Base-by-base conservation (phyloP, 73 alveolate species). In the Stentor roeselii region DNA sequence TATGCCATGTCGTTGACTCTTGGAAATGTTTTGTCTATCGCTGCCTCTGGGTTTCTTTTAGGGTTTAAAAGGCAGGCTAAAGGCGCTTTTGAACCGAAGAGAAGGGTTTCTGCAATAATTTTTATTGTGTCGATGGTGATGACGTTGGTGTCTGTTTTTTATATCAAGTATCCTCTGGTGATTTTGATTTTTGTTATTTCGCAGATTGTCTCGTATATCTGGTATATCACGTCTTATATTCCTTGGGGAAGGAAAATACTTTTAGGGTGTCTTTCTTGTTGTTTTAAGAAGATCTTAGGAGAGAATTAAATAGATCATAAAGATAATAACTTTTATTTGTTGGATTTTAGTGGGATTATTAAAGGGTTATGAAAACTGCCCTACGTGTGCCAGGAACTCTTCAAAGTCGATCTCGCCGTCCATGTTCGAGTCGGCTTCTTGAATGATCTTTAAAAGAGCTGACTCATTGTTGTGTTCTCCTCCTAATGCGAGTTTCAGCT, bases 231-330 rank as follows among this genome's bases (percentile, higher is more conserved):
- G 39, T 85, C 95, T 82, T 93, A 93, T 60, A 86, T 93, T 37
- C 98, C 98, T 36, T 93, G 87, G 89, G 98, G 95, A 15, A 93
- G 96, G 86, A 92, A 86, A 76, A 90, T 96, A 74, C 61, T 93
- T 27, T 78, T 84, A 27, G 85, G 92, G 42, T 91, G 97, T 82
- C 91, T 88, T 50, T n/a, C n/a, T n/a, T n/a, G n/a, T n/a, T n/a
- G n/a, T n/a, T n/a, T n/a, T n/a, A n/a, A n/a, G n/a, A n/a, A n/a
- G n/a, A n/a, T n/a, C n/a, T n/a, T n/a, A n/a, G n/a, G n/a, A n/a
- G n/a, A n/a, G n/a, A n/a, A n/a, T n/a, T n/a, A n/a, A n/a, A n/a
- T n/a, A n/a, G n/a, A n/a, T n/a, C n/a, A n/a, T n/a, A n/a, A n/a
- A n/a, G n/a, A n/a, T n/a, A n/a, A n/a, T n/a, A n/a, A n/a, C n/a